A percentile compares a stretch with the other conserved stretches of the same genome.
Conservation (phyloP, 495 filamentous ascomycete species). For the Sphaerosporella brunnea region DNA sequence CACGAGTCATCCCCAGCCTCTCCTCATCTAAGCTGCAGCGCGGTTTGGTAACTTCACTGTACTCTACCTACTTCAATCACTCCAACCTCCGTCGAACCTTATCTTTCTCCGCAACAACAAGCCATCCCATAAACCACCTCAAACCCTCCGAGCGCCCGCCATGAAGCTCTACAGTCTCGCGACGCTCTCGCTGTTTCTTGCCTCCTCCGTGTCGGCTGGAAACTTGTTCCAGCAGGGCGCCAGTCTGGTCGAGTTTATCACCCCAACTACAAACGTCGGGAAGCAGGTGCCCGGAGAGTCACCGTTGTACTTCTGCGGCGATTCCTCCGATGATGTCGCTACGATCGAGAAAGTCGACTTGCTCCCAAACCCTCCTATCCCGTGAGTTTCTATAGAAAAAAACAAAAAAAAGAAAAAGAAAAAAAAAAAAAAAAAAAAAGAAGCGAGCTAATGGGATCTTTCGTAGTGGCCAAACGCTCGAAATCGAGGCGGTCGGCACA, state of each 20-base stretch:
- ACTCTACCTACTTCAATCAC: too few relatives aligned
- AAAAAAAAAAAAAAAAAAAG: too few relatives aligned
- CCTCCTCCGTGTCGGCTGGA: slow-evolving; percentile 16
- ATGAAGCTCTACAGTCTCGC: slow-evolving; percentile 35
- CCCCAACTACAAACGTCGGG: slow-evolving; percentile 16
- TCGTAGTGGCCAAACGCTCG: slow-evolving; percentile 55
- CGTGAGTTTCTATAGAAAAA: slow-evolving; percentile 56
- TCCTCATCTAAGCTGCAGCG: too few relatives aligned
- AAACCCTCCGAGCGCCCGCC: too few relatives aligned
- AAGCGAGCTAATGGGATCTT: too few relatives aligned
- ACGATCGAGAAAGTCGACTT: slow-evolving; percentile 64
- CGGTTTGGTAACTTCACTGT: too few relatives aligned
- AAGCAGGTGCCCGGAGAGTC: slow-evolving; percentile 51
- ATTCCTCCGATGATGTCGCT: slow-evolving; percentile 44
- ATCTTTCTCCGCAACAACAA: too few relatives aligned
- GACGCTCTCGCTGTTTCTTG: slow-evolving; percentile 26
- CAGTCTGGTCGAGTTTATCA: slow-evolving; percentile 19
- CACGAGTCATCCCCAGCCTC: too few relatives aligned
- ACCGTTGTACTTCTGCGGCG: slow-evolving; percentile 54
- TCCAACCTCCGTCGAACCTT: too few relatives aligned
- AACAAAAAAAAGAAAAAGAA: too few relatives aligned
- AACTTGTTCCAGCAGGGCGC: slow-evolving; percentile 21
- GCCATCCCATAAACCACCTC: too few relatives aligned
- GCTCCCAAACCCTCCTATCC: slow-evolving; percentile 63
- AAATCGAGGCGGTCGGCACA: slow-evolving; percentile 57